Percentiles rank a stretch among this genome's conserved stretches.
Conservation (phyloP, 2,329 filamentous ascomycete species). For the Elsinoe perseae region DNA sequence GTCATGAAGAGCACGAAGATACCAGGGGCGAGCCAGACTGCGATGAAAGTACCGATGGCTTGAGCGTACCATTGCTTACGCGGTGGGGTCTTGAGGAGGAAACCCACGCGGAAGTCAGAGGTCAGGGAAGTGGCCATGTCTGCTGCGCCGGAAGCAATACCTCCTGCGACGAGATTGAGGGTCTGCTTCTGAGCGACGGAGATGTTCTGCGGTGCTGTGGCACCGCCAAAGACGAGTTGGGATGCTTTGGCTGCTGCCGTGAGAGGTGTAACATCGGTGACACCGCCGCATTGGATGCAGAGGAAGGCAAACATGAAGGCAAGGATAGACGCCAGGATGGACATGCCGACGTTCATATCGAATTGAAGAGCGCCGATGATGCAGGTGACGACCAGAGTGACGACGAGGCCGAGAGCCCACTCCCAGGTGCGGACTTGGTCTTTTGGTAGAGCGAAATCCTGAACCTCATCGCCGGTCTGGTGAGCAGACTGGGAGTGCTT, state of each 20-base stretch:
- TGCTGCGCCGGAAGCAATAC: slow-evolving; percentile 29
- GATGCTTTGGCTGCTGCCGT: slow-evolving; percentile 59
- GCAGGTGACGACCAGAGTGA: slow-evolving; percentile 42
- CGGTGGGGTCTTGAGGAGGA: slow-evolving; percentile 55
- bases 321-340: slow-evolving; percentile 47
- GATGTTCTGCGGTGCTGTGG: slow-evolving; percentile 42
- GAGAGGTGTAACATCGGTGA: slow-evolving; percentile 49
- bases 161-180: slow-evolving; percentile 54
- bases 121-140: slow-evolving; percentile 42
- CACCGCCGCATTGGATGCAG: slow-evolving; percentile 49
- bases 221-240: slow-evolving; percentile 58
- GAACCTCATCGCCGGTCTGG: slow-evolving; percentile 35
- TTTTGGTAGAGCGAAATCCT: slow-evolving; percentile 40
- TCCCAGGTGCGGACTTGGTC: slow-evolving; percentile 46
- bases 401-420: slow-evolving; percentile 41
- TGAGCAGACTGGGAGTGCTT: slow-evolving; percentile 29
- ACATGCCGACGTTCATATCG: slow-evolving; percentile 48
- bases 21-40: slow-evolving; percentile 55
- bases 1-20: slow-evolving; percentile 58
- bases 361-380: slow-evolving; percentile 46
- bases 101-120: slow-evolving; percentile 57
- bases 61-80: slow-evolving; percentile 59
- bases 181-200: slow-evolving; percentile 46
- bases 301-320: slow-evolving; percentile 53
- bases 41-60: slow-evolving; percentile 51